Percentiles rank a stretch among this genome's conserved stretches.
These are phyloP conservation scores for Chamaecyparis obtusa DNA, from an alignment of 75 land plant genomes.

Conservation along the genomic window DNA sequence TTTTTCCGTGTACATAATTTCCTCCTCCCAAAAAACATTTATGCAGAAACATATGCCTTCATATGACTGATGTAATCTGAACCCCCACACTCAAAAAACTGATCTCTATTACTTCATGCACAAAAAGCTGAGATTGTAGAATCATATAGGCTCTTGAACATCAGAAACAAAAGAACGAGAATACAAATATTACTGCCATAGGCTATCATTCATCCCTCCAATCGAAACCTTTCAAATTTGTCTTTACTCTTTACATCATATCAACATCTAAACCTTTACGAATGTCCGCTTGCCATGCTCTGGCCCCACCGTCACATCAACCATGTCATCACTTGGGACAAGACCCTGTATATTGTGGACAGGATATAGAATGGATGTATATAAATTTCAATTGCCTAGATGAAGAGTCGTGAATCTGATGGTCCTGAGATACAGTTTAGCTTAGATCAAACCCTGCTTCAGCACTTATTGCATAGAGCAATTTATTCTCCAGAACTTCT, in stretches of 20 bases:
- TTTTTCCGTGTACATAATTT: not conserved
- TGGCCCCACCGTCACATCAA: not conserved
- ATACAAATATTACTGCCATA: not conserved
- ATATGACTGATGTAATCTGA: not conserved
- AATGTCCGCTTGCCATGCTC: not conserved
- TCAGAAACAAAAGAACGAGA: not conserved
- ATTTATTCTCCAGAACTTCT: conserved; percentile 63
- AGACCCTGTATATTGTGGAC: not conserved
- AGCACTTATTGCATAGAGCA: conserved; percentile 86
- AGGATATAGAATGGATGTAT: not conserved
- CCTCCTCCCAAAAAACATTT: not conserved
- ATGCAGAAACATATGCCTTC: not conserved
- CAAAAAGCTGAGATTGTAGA: not conserved
- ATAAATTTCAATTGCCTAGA: not conserved
- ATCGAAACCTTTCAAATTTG: not conserved
- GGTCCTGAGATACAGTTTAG: conserved; percentile 22
- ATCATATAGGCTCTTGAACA: not conserved
- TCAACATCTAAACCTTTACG: not conserved
- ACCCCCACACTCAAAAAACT: not conserved
- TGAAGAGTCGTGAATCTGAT: not conserved
- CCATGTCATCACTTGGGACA: not conserved
- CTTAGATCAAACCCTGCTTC: conserved; percentile 96
- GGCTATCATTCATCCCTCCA: not conserved
- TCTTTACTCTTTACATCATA: conserved; percentile 2
- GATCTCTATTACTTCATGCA: not conserved